Percentiles rank a stretch among this genome's conserved stretches.
Conservation (phyloP, 495 filamentous ascomycete species). For the Lophiostoma macrostomum region DNA sequence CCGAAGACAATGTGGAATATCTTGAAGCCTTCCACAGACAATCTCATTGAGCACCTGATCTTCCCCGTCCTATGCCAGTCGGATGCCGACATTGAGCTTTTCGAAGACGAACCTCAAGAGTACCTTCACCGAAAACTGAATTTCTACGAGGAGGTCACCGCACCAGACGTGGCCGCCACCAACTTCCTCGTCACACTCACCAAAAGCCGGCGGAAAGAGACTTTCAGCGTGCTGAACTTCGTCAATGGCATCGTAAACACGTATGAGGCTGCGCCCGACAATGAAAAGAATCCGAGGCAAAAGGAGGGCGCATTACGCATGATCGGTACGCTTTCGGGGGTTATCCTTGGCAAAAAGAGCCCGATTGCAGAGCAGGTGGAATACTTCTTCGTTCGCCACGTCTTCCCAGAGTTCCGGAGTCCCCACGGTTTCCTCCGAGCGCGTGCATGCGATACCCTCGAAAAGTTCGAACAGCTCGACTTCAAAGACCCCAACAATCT, state of each 20-base stretch:
- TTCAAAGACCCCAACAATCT: conserved; percentile 95
- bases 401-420: conserved; percentile 96
- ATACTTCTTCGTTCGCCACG: conserved; percentile 96
- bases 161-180: conserved; percentile 92
- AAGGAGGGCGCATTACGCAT: conserved; percentile 96
- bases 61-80: conserved; percentile 94
- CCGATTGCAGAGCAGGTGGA: conserved; percentile 98
- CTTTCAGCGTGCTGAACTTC: conserved; percentile 87
- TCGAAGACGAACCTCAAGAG: conserved; percentile 88
- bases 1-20: conserved; percentile 95
- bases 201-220: conserved; percentile 92
- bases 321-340: conserved; percentile 91
- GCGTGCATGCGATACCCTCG: conserved; percentile 91
- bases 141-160: conserved; percentile 94
- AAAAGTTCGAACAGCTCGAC: conserved; percentile 94
- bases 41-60: conserved; percentile 84
- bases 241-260: conserved; percentile 90
- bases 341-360: conserved; percentile 95
- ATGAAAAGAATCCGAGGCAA: conserved; percentile 84
- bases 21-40: conserved; percentile 88
- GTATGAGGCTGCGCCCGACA: conserved; percentile 77
- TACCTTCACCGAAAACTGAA: conserved; percentile 96
- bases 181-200: conserved; percentile 95
- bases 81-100: conserved; percentile 89
- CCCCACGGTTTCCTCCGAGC: conserved; percentile 90